Percentiles rank a stretch among this genome's conserved stretches.
Evolutionary conservation across 164 flowering plant genomes (phyloP).

Genomic region (Houttuynia cordata): DNA sequence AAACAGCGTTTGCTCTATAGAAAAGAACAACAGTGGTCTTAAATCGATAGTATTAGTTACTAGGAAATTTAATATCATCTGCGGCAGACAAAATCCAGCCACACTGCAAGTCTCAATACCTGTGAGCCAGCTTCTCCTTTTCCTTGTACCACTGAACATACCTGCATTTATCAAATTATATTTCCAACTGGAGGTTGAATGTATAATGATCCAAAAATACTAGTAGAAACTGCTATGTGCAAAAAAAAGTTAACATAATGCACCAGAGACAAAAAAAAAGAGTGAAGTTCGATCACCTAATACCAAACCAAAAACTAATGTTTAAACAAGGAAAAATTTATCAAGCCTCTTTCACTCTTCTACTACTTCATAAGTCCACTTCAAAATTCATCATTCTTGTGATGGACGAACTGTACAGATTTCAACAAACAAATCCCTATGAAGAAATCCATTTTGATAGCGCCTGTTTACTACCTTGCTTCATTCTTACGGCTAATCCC

Average conservation of each 20-base stretch:
- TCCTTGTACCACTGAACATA: constrained; percentile 53
- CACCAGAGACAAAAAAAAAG: not conserved
- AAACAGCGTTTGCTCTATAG: not conserved
- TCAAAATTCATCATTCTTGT: too few relatives aligned
- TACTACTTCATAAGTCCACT: too few relatives aligned
- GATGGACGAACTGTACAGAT: too few relatives aligned
- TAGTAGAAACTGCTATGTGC: not conserved
- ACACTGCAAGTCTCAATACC: constrained; percentile 31
- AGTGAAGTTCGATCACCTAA: not conserved
- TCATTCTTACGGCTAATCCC: too few relatives aligned
- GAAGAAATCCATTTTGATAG: too few relatives aligned
- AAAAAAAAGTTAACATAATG: not conserved
- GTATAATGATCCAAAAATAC: too few relatives aligned
- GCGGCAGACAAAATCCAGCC: not conserved
- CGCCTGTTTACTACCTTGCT: too few relatives aligned
- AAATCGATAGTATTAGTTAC: not conserved
- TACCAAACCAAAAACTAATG: not conserved
- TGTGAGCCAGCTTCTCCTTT: constrained; percentile 62
- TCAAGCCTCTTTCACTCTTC: too few relatives aligned
- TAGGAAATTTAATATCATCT: not conserved
- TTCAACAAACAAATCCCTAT: too few relatives aligned
- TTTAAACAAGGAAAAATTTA: not conserved
- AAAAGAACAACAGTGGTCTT: not conserved
- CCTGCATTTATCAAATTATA: constrained; percentile 25
- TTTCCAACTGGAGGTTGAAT: too few relatives aligned